Evolutionary conservation across 208 protist species (phyloP), one percentile per base, ranked within the genome.

Genomic region (Trypanosoma mega): DNA sequence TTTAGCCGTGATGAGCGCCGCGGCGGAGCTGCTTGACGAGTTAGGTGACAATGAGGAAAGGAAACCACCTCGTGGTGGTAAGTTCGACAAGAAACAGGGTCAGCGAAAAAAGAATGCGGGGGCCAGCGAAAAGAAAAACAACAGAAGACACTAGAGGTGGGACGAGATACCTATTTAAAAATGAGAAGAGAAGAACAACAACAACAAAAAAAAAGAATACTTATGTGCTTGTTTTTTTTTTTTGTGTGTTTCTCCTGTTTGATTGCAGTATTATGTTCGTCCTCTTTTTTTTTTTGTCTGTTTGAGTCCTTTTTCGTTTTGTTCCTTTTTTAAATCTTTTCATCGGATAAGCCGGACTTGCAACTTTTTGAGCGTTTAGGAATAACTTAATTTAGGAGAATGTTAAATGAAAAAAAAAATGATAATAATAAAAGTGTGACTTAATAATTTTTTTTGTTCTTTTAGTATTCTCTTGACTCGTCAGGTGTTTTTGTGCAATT

Each of bases 11-110:
- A 59, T 45, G 45, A 70, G 74, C 18, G 77, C 64, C 6, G 70
- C 76, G 24, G 53, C 57, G 39, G 71, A 90, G 74, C 63, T 91
- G 8, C 57, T 87, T 34, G 78, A 66, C 18, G 79, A 91, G 73
- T 73, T 72, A 21, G 79, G 65, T 24, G 73, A 77, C 46, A 26
- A 34, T 6, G 53, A 48, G 1, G 4, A 1, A 30, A 26, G 23
- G 0, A 33, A 11, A 26, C 1, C 20, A 2, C 36, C 23, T 27
- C 46, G 26, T 11, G 50, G 1, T 18, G 11, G 45, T n/a, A 16
- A 43, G 43, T 51, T 50, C 45, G 45, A 31, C 7, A 34, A 43
- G 21, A 11, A 57, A 29, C 6, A 57, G 20, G 51, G 41, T 26
- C 46, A 41, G 29, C n/a, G 20, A 9, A 8, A 34, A 39, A 26